Base-by-base conservation (phyloP, 1,284 basidiomycete genomes). In the Fomitopsis schrenkii region DNA sequence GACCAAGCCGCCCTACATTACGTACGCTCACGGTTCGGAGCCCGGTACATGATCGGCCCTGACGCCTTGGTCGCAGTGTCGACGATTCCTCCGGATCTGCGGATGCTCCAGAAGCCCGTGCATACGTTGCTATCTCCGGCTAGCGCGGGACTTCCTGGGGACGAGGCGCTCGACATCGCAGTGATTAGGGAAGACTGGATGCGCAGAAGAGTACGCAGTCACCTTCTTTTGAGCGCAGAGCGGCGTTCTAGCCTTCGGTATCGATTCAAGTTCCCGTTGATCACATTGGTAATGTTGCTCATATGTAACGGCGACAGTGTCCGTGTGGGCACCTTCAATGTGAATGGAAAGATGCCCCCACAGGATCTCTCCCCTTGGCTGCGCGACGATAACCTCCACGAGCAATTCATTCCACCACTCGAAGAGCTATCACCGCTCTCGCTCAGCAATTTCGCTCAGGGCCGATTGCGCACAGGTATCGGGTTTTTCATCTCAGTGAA, bases 311-410 rank as follows among this genome's bases (percentile, higher is more conserved):
- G 36, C 9, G 14, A 40, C 63, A 88, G 85, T 46, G 69, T 93
- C 57, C 84, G 88, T 3, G 64, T 90, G 17, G 90, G 90, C 17
- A 90, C 88, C 2, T 93, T 92, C 75, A 93, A 93, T 66, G 90
- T 92, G 46, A 91, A 91, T 66, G 90, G 88, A 0, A 86, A 85
- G 67, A 64, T 81, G 40, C 89, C 90, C 2, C 84, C 87, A 8
- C 87, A 91, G 65, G 87, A 90, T 67, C 73, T 92, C 8, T 76
- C 77, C 19, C 66, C 76, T 1, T 86, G 84, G 83, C 68, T 85
- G 10, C 67, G 75, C 56, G 64, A 40, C 35, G 36, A 14, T 38
- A 2, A 73, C 7, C 54, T 62, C n/a, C 38, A 54, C 41, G 53
- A n/a, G 30, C 46, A 48, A 28, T 68, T 74, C 58, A 71, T 72